These are phyloP conservation scores for Ustilago bromivora DNA, from an alignment of 1,284 basidiomycete species.

Conservation along the genomic window DNA sequence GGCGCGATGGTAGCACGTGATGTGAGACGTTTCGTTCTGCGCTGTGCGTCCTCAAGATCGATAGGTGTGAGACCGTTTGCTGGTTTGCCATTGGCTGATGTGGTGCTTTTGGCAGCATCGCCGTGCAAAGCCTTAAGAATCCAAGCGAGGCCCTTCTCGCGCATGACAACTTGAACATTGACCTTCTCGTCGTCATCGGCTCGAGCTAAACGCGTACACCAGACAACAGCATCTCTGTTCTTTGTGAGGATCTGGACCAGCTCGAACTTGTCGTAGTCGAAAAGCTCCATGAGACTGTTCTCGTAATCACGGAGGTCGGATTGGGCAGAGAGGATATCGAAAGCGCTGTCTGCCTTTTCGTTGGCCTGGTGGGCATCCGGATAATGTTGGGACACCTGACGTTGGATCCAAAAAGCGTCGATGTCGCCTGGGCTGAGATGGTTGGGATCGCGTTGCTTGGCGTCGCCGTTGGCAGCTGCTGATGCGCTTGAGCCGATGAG, in stretches of 20 bases:
- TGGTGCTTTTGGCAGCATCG: slow-evolving; percentile 18
- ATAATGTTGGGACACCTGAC: slow-evolving; percentile 89
- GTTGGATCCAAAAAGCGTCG: slow-evolving; percentile 98
- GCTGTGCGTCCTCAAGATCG: slow-evolving; percentile 78
- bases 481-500: slow-evolving; percentile 49
- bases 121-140: slow-evolving; percentile 83
- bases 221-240: slow-evolving; percentile 95
- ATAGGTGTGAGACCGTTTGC: slow-evolving; percentile 74
- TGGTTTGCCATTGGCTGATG: slow-evolving; percentile 28
- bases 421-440: slow-evolving; percentile 86
- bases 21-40: slow-evolving; percentile 74
- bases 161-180: slow-evolving; percentile 97
- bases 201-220: slow-evolving; percentile 96
- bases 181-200: slow-evolving; percentile 89
- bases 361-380: slow-evolving; percentile 93
- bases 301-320: slow-evolving; percentile 94
- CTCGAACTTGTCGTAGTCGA: slow-evolving; percentile 91
- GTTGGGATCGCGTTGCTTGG: slow-evolving; percentile 70
- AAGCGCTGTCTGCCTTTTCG: slow-evolving; percentile 87
- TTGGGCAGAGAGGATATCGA: slow-evolving; percentile 84
- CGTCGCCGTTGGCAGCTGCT: slow-evolving; percentile 69
- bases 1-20: slow-evolving; percentile 90
- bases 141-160: slow-evolving; percentile 96
- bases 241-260: slow-evolving; percentile 91
- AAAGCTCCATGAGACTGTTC: slow-evolving; percentile 96